Base-by-base conservation (phyloP, 2,329 filamentous ascomycete genomes). In the Fusarium oxysporum region DNA sequence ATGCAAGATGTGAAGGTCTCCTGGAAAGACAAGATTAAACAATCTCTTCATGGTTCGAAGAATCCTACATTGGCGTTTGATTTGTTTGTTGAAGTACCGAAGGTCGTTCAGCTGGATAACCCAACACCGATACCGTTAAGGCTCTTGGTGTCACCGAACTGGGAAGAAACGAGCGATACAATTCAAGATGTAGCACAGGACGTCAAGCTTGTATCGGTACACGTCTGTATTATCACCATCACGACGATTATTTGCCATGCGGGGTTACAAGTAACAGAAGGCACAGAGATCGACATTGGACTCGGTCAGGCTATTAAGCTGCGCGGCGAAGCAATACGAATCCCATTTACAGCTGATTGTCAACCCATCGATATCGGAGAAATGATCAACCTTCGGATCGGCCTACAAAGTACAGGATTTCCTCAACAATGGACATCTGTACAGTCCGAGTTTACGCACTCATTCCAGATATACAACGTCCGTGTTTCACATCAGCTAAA, bases 41-140 rank as follows among this genome's bases (percentile, higher is more conserved):
- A 79, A 38, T 54, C 82, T 5, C 79, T 84, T 8, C 68, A 68
- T 5, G 78, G 78, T 1, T 78, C 80, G 16, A 81, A 77, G n/a
- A 77, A 82, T 1, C 83, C 83, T 0, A 38, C 55, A 2, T 77
- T 83, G 5, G 35, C 28, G 0, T 83, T 78, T 43, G 59, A 68
- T 0, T 23, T 82, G 2, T 58, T 78, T 10, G 55, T 81, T 4
- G 68, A 75, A 4, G 68, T 73, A 4, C 82, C 83, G 0, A 53
- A 51, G 0, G 65, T 77, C 1, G 70, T 84, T 11, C 81, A 82
- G 25, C 72, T 83, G 0, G 77, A 77, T 1, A 75, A 78, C 23
- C 74, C 76, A 0, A 25, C 45, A 0, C 67, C 70, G 0, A 62
- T 81, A 3, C 77, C 80, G 0, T 73, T 80, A 13, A 47, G 25